phyloP scores from a whole-genome alignment of 345 rosid species.

The Crucihimalaya himalaica region DNA sequence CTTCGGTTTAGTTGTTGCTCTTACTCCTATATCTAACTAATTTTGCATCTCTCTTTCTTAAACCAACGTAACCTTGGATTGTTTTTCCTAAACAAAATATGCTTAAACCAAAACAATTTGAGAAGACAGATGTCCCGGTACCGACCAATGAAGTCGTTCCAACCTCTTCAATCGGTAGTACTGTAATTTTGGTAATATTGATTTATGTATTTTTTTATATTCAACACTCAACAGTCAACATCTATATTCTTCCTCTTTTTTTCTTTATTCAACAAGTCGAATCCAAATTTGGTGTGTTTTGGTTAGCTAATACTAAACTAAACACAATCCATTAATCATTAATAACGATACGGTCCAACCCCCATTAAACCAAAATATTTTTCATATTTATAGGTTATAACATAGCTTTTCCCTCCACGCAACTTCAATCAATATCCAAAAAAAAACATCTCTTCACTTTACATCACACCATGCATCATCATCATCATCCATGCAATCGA shows the following conservation, averaged over 20 bases:
- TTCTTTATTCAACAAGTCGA: neutral
- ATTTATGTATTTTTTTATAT: neutral
- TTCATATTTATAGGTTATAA: slow-evolving; percentile 28
- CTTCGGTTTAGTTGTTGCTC: slow-evolving; percentile 25
- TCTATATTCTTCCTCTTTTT: neutral
- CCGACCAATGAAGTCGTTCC: neutral
- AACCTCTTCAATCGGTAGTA: neutral
- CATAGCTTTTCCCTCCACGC: slow-evolving; percentile 40
- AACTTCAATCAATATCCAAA: slow-evolving; percentile 17
- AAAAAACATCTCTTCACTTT: slow-evolving; percentile 1
- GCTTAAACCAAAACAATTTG: neutral
- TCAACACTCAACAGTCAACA: neutral
- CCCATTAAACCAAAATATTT: slow-evolving; percentile 9
- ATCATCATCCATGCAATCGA: slow-evolving; percentile 29
- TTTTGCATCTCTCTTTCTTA: neutral
- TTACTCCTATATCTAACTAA: slow-evolving; percentile 14
- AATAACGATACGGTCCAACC: slow-evolving; percentile 28
- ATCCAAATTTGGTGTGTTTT: slow-evolving; percentile 38
- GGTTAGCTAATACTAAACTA: slow-evolving; percentile 35
- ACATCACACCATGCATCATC: slow-evolving; percentile 34
- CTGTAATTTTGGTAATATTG: neutral
- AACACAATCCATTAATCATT: slow-evolving; percentile 18
- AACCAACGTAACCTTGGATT: neutral
- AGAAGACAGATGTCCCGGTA: neutral
- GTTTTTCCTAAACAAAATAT: neutral